Percentiles rank a stretch among this genome's conserved stretches.
Conservation (phyloP, 179 eudicot genomes). For the Carnegiea gigantea region DNA sequence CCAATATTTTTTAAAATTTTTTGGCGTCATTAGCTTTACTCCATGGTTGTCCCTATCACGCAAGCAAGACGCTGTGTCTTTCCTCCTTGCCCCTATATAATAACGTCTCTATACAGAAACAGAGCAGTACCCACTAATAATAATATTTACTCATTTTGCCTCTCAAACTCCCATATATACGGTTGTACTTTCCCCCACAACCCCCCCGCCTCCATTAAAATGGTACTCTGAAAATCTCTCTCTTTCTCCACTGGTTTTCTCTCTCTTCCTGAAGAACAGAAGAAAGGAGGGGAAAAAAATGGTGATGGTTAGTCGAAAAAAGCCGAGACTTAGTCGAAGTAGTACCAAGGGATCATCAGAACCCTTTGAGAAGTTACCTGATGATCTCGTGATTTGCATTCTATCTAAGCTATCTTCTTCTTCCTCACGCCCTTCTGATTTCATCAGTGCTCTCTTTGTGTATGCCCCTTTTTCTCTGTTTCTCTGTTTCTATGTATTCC, state of each 20-base stretch:
- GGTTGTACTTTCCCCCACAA: background rate
- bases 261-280: background rate
- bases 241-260: background rate
- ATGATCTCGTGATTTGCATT: conserved; percentile 57
- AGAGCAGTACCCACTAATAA: background rate
- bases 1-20: background rate
- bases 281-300: background rate
- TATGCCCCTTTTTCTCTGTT: conserved; percentile 23
- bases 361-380: conserved; percentile 36
- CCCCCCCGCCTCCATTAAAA: background rate
- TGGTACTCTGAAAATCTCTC: background rate
- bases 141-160: background rate
- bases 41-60: background rate
- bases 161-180: background rate
- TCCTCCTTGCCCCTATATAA: background rate
- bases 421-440: conserved; percentile 57
- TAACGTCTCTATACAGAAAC: background rate
- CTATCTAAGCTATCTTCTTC: conserved; percentile 53
- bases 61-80: background rate
- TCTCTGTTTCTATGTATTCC: background rate
- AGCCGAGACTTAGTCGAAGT: background rate
- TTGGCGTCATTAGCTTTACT: background rate
- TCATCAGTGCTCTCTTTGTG: conserved; percentile 51
- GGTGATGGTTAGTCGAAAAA: background rate
- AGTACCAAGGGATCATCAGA: background rate